Conservation (phyloP, 164 flowering plant genomes). For the Chloranthus sessilifolius region DNA sequence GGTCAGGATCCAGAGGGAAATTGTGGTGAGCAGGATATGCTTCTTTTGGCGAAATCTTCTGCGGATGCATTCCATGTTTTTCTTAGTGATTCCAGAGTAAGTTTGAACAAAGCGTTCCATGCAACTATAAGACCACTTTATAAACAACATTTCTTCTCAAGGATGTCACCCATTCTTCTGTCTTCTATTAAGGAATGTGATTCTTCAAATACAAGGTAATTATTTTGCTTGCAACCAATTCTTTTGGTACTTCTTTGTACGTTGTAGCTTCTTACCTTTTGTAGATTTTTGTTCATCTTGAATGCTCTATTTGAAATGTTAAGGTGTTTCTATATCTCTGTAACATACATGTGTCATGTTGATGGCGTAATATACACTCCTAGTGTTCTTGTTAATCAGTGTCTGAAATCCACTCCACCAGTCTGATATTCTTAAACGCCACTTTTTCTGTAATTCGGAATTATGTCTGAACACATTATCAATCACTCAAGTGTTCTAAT, state of each 20-base stretch:
- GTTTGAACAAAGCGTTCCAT: slow-evolving; percentile 73
- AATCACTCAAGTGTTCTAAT: too few relatives aligned
- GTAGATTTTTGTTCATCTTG: too few relatives aligned
- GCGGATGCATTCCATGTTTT: slow-evolving; percentile 81
- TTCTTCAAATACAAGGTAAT: slow-evolving; percentile 50
- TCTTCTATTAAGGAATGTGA: slow-evolving; percentile 42
- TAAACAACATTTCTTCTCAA: slow-evolving; percentile 83
- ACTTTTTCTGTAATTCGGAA: too few relatives aligned
- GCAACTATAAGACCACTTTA: slow-evolving; percentile 77
- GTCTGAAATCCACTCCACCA: too few relatives aligned
- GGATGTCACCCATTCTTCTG: slow-evolving; percentile 57
- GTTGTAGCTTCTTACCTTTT: too few relatives aligned
- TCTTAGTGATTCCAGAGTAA: slow-evolving; percentile 68
- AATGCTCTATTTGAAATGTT: not conserved
- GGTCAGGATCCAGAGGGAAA: slow-evolving; percentile 17
- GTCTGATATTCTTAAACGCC: too few relatives aligned
- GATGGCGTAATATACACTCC: too few relatives aligned
- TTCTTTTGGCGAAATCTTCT: slow-evolving; percentile 39
- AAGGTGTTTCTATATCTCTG: not conserved
- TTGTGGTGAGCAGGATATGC: slow-evolving; percentile 16
- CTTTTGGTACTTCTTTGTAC: too few relatives aligned
- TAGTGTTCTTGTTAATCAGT: too few relatives aligned
- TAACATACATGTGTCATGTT: too few relatives aligned
- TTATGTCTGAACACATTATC: too few relatives aligned
- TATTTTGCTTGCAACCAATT: too few relatives aligned